Percentiles rank a stretch among this genome's conserved stretches.
These are phyloP conservation scores for Begonia fuchsioides DNA, from an alignment of 306 rosid species.

Conservation along the genomic window DNA sequence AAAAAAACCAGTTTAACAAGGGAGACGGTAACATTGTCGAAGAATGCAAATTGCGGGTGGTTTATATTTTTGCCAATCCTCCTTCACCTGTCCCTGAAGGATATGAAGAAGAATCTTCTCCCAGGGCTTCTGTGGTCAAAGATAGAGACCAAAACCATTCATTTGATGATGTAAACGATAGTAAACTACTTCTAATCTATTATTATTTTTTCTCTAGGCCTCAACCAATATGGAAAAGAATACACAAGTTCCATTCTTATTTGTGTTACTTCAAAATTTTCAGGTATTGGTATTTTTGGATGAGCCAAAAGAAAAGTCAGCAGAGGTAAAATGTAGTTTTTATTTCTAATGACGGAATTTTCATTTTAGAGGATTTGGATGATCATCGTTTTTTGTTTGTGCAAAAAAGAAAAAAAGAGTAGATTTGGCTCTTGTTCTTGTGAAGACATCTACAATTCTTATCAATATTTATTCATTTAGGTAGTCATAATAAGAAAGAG, in stretches of 20 bases:
- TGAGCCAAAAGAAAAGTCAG: conserved; percentile 26
- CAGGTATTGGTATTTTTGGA: conserved; percentile 34
- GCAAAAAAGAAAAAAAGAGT: no score
- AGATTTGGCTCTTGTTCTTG: no score
- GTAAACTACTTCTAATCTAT: not conserved
- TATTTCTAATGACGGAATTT: no score
- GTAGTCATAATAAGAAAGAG: no score
- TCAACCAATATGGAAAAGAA: no score
- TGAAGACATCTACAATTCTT: no score
- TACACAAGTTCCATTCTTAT: not conserved
- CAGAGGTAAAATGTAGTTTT: conserved; percentile 18
- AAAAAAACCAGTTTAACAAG: conserved; percentile 22
- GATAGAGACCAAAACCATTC: conserved; percentile 27
- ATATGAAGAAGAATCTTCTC: conserved; percentile 30
- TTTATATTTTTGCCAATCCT: conserved; percentile 28
- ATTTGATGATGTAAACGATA: conserved; percentile 26
- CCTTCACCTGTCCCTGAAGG: conserved; percentile 37
- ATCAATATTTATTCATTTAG: no score
- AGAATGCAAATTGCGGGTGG: conserved; percentile 30
- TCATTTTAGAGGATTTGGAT: no score
- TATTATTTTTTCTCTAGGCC: not conserved
- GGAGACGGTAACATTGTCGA: conserved; percentile 24
- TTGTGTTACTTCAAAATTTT: not conserved
- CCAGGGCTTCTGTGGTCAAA: conserved; percentile 13
- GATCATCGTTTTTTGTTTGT: no score